Conservation (phyloP, 495 filamentous ascomycete genomes). For the Podospora conica region DNA sequence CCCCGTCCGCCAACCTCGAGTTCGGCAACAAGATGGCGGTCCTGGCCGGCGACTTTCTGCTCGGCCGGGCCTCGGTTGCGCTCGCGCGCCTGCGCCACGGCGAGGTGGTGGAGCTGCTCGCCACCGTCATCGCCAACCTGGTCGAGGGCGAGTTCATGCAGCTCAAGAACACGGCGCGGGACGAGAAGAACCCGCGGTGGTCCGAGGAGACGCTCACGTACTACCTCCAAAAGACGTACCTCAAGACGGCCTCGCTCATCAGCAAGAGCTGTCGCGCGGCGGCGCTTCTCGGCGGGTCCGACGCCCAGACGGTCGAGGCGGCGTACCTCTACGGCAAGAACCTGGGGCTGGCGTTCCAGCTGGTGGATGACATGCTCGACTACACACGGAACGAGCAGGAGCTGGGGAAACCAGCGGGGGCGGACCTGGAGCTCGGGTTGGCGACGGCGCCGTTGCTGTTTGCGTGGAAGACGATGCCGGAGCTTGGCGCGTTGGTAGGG, state of each 20-base stretch:
- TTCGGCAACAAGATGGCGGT: slow-evolving; percentile 99
- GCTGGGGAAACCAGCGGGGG: slow-evolving; percentile 89
- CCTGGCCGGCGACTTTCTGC: slow-evolving; percentile 87
- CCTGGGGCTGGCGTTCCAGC: slow-evolving; percentile 88
- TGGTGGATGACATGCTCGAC: slow-evolving; percentile 98
- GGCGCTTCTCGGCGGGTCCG: slow-evolving; percentile 73
- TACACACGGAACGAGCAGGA: slow-evolving; percentile 81
- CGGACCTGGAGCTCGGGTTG: slow-evolving; percentile 87
- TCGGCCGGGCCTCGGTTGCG: slow-evolving; percentile 89
- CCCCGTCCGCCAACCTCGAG: slow-evolving; percentile 80
- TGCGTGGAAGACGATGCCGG: slow-evolving; percentile 85
- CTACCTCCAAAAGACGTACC: slow-evolving; percentile 98
- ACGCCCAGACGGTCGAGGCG: slow-evolving; percentile 76
- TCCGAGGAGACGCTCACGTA: slow-evolving; percentile 83
- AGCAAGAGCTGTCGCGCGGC: slow-evolving; percentile 91
- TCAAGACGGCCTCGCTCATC: slow-evolving; percentile 93
- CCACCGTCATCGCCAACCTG: slow-evolving; percentile 93
- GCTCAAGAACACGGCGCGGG: slow-evolving; percentile 86
- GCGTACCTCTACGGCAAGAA: slow-evolving; percentile 90
- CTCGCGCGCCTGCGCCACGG: slow-evolving; percentile 83
- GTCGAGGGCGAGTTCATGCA: slow-evolving; percentile 99
- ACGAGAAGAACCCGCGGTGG: slow-evolving; percentile 75
- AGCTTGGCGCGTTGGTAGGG: slow-evolving; percentile 82
- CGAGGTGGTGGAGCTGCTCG: slow-evolving; percentile 89
- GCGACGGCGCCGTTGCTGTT: slow-evolving; percentile 95